These are phyloP conservation scores for Garcia nutans DNA, from an alignment of 345 rosid genomes.

Conservation along the genomic window DNA sequence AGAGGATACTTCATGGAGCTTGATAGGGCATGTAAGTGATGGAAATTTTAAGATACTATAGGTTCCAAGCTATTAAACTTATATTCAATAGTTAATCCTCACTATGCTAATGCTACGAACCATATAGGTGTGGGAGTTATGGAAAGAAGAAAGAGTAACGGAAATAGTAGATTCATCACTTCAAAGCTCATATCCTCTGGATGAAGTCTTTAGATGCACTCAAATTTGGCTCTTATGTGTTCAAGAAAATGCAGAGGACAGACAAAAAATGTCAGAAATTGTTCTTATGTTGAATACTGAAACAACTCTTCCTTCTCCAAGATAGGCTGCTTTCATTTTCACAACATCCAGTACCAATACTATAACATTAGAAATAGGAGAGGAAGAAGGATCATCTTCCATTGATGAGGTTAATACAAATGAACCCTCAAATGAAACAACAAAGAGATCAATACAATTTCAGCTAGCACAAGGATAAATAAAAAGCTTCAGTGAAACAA, in stretches of 20 bases:
- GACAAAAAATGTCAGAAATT: constrained; percentile 3
- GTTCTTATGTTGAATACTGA: constrained; percentile 1
- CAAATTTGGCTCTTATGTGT: constrained; percentile 12
- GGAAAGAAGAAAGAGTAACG: constrained; percentile 9
- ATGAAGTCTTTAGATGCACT: constrained; percentile 5
- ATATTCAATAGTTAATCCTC: background rate
- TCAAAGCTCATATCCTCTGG: background rate
- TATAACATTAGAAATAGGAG: too few species aligned
- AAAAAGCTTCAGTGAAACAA: too few species aligned
- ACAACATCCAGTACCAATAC: background rate
- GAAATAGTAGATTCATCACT: background rate
- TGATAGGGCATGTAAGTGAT: constrained; percentile 34
- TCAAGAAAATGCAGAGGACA: background rate
- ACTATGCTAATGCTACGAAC: background rate
- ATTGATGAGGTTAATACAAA: background rate
- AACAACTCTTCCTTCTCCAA: background rate
- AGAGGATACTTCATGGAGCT: constrained; percentile 21
- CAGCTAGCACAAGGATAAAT: too few species aligned
- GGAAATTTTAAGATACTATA: background rate
- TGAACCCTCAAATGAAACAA: too few species aligned
- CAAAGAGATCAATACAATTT: too few species aligned
- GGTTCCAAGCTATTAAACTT: background rate
- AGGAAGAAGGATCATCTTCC: background rate
- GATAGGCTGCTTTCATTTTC: constrained; percentile 6
- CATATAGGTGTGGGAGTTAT: constrained; percentile 27